phyloP scores from a whole-genome alignment of 208 protist genomes.

The Angomonas ambiguus region DNA sequence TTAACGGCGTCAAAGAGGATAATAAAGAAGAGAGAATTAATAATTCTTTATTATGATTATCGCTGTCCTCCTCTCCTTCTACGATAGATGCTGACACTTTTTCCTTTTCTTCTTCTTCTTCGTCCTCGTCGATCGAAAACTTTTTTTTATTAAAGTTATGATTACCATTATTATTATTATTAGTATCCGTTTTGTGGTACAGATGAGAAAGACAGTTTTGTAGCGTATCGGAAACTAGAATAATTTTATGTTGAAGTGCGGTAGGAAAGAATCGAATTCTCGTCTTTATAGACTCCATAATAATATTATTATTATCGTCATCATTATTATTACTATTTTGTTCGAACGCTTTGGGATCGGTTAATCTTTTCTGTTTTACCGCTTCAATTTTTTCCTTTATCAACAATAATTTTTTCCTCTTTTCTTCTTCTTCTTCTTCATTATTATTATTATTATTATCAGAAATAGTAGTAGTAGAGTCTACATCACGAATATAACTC shows the following conservation, averaged over 20 bases:
- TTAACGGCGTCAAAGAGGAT: no score
- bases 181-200: not conserved
- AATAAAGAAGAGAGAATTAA: no score
- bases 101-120: no score
- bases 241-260: not conserved
- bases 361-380: not conserved
- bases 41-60: no score
- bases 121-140: not conserved
- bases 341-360: not conserved
- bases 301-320: no score
- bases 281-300: no score
- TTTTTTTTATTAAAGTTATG: not conserved
- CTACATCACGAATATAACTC: not conserved
- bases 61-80: no score
- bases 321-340: not conserved
- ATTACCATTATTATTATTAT: conserved; percentile 6
- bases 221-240: not conserved
- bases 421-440: conserved; percentile 2
- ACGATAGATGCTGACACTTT: no score
- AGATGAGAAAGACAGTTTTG: not conserved
- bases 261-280: no score
- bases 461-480: no score
- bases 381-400: not conserved
- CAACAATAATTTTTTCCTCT: not conserved
- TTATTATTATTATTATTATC: conserved; percentile 10